Base-by-base conservation (phyloP, 2,329 filamentous ascomycete species). In the Fusarium tanahbumbuense region DNA sequence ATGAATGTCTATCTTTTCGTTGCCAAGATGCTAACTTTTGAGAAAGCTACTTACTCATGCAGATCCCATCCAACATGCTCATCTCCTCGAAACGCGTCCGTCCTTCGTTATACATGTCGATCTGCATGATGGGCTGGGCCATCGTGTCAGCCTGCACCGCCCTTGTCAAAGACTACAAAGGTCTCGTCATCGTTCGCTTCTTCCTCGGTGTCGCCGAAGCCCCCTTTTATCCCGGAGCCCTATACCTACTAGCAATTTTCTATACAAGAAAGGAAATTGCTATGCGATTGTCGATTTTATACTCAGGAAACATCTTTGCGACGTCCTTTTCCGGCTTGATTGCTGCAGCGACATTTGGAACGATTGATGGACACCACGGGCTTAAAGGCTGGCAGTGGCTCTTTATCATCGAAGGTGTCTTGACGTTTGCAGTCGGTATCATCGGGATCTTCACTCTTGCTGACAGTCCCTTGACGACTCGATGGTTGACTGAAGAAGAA, bases 181-280 rank as follows among this genome's bases (percentile, higher is more conserved):
- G 67, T 7, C 55, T 73, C 7, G 52, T 73, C 3, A 85, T 81
- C 64, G 81, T 79, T 8, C 82, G 84, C 6, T 62, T 70, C 8
- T 49, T 75, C 45, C 78, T 88, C 1, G 86, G 86, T 41, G 82
- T 85, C 42, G 80, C 86, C 8, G 86, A 88, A 70, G 87, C 87
- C 1, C 83, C 86, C 6, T 87, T 86, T 75, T 87, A 88, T 72
- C 83, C 82, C 0, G 83, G 82, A 0, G 79, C 78, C 1, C 73
- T 83, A 2, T 82, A 79, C 58, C 81, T 76, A 28, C 69, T 83
- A 0, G 80, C 78, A 0, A 68, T 77, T 2, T 84, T 81, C 73
- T 84, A 84, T 56, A 83, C 78, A 8, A 75, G 80, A 12, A 77
- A 78, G 60, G 60, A 82, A 65, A 75, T 79, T 4, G 76, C 75